These are phyloP conservation scores for Kazachstania bromeliacearum DNA, from an alignment of 805 yeast genomes.

Conservation along the genomic window DNA sequence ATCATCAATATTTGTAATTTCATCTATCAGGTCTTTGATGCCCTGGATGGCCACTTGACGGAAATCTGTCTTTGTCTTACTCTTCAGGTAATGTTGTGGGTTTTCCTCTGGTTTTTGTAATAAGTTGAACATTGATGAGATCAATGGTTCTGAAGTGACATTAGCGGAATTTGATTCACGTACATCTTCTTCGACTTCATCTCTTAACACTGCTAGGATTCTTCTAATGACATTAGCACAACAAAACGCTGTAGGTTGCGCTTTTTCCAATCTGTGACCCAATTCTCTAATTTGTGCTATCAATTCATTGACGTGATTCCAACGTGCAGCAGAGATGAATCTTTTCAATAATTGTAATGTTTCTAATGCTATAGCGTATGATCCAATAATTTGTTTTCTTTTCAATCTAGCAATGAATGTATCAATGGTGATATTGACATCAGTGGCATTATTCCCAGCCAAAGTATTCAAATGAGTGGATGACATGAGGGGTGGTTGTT, in stretches of 20 bases:
- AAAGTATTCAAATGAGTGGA: not conserved
- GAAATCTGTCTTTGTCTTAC: conserved; percentile 42
- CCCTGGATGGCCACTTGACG: conserved; percentile 86
- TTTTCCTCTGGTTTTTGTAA: conserved; percentile 43
- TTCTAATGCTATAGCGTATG: conserved; percentile 73
- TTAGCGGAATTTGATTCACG: conserved; percentile 14
- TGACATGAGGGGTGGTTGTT: not conserved
- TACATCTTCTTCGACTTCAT: conserved; percentile 57
- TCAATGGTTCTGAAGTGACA: conserved; percentile 40
- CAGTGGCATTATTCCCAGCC: not conserved
- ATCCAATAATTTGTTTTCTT: conserved; percentile 76
- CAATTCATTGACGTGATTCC: conserved; percentile 70
- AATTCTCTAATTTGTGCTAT: conserved; percentile 62
- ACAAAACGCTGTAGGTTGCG: conserved; percentile 83
- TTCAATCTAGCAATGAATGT: conserved; percentile 50
- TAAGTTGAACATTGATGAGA: conserved; percentile 79
- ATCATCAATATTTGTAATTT: conserved; percentile 79
- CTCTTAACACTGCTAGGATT: conserved; percentile 77
- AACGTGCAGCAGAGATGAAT: conserved; percentile 80
- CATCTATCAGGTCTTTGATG: conserved; percentile 85
- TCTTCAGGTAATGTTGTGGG: conserved; percentile 7
- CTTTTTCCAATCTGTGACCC: conserved; percentile 60
- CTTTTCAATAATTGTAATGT: conserved; percentile 82
- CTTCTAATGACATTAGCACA: conserved; percentile 89
- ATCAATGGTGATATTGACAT: conserved; percentile 15